Conservation (phyloP, 164 flowering plant species). For the Magnolia officinalis region DNA sequence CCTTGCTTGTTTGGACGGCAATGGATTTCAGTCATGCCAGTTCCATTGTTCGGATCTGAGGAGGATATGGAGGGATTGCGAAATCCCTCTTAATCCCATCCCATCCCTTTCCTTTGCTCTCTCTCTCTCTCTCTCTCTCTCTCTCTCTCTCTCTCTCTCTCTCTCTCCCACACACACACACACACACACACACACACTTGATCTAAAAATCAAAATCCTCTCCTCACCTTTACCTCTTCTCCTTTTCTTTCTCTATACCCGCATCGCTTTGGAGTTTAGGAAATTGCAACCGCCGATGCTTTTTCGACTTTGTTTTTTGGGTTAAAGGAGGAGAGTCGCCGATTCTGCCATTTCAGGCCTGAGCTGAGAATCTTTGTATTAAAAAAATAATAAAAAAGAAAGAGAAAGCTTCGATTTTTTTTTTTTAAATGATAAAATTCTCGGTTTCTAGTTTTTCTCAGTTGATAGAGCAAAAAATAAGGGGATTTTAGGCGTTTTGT, state of each 20-base stretch:
- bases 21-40: too few relatives aligned
- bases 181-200: too few relatives aligned
- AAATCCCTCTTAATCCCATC: too few relatives aligned
- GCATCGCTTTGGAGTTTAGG: background rate
- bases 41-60: too few relatives aligned
- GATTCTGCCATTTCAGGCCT: constrained; percentile 8
- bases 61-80: too few relatives aligned
- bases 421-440: background rate
- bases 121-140: too few relatives aligned
- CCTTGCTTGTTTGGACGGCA: too few relatives aligned
- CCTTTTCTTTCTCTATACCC: background rate
- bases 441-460: background rate
- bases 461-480: background rate
- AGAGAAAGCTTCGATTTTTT: constrained; percentile 1
- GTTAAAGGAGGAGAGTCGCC: constrained; percentile 4
- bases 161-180: too few relatives aligned
- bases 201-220: background rate
- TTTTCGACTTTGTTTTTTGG: constrained; percentile 4
- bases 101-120: too few relatives aligned
- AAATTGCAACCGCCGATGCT: constrained; percentile 1
- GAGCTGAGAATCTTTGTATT: background rate
- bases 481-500: background rate
- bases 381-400: background rate
- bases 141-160: too few relatives aligned
- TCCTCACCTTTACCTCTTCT: background rate